phyloP scores from a whole-genome alignment of 1,284 basidiomycete species.

The Laetiporus sulphureus region DNA sequence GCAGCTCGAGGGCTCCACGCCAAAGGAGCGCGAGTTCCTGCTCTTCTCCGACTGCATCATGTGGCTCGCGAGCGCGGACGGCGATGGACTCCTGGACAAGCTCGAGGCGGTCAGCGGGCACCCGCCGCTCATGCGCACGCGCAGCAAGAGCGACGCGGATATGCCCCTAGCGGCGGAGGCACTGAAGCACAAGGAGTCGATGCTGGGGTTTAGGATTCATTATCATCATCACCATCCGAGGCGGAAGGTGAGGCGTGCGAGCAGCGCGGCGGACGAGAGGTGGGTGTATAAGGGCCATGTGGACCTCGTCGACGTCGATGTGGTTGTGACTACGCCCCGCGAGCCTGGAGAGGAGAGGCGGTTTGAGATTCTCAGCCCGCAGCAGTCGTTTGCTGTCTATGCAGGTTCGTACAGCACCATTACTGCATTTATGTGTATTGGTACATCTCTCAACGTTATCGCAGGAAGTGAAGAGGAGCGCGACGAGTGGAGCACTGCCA shows the following conservation, averaged over 20 bases:
- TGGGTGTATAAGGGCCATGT: constrained; percentile 68
- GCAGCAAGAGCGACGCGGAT: constrained; percentile 60
- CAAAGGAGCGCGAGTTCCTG: constrained; percentile 63
- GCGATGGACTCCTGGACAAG: constrained; percentile 22
- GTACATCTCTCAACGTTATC: not conserved
- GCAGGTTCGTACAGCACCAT: constrained; percentile 40
- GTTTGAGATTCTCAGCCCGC: constrained; percentile 72
- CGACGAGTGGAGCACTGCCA: constrained; percentile 62
- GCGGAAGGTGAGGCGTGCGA: constrained; percentile 33
- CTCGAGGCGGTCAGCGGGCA: constrained; percentile 19
- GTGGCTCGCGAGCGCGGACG: constrained; percentile 60
- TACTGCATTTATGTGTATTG: not conserved
- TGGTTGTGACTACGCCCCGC: constrained; percentile 51
- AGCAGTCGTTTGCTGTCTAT: constrained; percentile 72
- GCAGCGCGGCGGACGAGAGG: constrained; percentile 42
- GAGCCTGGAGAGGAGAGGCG: constrained; percentile 42
- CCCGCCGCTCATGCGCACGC: constrained; percentile 36
- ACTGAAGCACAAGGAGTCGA: constrained; percentile 17
- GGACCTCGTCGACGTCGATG: constrained; percentile 71
- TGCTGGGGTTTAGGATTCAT: constrained; percentile 18
- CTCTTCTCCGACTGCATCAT: constrained; percentile 78
- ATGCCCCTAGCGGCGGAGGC: constrained; percentile 21
- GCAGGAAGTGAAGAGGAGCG: constrained; percentile 51
- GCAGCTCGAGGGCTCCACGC: constrained; percentile 46
- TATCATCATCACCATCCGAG: too few relatives aligned